phyloP scores from a whole-genome alignment of 352 stramenopile species.

The Plasmopara viticola region DNA sequence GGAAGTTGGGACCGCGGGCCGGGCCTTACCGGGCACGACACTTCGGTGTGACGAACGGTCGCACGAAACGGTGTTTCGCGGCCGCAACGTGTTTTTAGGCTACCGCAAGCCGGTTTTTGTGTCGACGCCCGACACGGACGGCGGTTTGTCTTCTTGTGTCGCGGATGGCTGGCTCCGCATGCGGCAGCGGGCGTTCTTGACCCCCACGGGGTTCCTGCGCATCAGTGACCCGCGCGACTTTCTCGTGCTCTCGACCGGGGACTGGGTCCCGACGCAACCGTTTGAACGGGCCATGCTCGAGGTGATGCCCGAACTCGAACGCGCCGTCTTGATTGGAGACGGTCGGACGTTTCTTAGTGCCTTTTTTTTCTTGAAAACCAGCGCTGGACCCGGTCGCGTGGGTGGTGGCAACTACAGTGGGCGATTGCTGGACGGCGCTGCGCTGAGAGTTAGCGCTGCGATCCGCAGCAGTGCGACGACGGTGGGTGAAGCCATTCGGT shows the following conservation, averaged over 20 bases:
- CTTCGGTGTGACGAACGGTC: constrained; percentile 59
- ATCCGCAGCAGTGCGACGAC: constrained; percentile 41
- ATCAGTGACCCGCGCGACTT: constrained; percentile 66
- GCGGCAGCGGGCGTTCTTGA: constrained; percentile 52
- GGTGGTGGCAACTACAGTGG: constrained; percentile 16
- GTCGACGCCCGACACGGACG: constrained; percentile 2
- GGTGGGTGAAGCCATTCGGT: constrained; percentile 56
- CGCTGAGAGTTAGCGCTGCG: constrained; percentile 28
- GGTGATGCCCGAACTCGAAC: constrained; percentile 51
- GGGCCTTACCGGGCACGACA: constrained; percentile 43
- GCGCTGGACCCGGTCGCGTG: constrained; percentile 6
- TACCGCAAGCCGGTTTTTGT: constrained; percentile 31
- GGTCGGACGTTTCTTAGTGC: constrained; percentile 64
- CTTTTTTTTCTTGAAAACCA: constrained; percentile 74
- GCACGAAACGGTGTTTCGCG: constrained; percentile 55
- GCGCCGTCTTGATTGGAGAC: constrained; percentile 63
- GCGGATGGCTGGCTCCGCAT: constrained; percentile 51
- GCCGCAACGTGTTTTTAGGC: constrained; percentile 66
- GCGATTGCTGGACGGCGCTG: constrained; percentile 40
- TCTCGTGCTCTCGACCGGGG: constrained; percentile 63
- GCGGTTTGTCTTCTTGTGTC: constrained; percentile 14
- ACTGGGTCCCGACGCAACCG: constrained; percentile 61
- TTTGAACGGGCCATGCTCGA: constrained; percentile 49
- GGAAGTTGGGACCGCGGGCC: constrained; percentile 65
- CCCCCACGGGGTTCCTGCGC: constrained; percentile 65